phyloP scores from a whole-genome alignment of 345 rosid species.

The Ceriops decandra region DNA sequence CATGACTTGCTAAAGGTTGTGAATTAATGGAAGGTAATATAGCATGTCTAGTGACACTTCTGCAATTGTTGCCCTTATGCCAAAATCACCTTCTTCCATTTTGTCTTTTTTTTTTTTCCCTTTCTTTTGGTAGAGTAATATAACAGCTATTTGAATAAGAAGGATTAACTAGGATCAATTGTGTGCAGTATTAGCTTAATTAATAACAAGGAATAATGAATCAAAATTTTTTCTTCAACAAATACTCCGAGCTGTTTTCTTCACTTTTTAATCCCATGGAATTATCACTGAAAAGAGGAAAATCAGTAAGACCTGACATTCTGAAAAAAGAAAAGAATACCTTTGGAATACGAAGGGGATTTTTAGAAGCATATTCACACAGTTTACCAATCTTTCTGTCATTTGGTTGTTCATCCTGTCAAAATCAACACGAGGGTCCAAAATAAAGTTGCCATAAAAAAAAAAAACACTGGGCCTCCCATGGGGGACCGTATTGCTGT shows the following conservation, averaged over 20 bases:
- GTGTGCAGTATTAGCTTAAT: not conserved
- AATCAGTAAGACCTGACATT: not conserved
- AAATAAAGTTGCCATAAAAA: not conserved
- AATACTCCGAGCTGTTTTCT: not conserved
- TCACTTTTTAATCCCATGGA: not conserved
- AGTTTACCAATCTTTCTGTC: slow-evolving; percentile 46
- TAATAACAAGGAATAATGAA: not conserved
- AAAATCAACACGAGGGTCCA: slow-evolving; percentile 4
- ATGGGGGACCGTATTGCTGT: too few species aligned
- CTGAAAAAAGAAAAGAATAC: slow-evolving; percentile 14
- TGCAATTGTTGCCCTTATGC: not conserved
- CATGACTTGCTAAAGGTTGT: too few species aligned
- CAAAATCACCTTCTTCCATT: not conserved
- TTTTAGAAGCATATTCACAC: slow-evolving; percentile 65
- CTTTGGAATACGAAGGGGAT: slow-evolving; percentile 75
- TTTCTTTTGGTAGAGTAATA: not conserved
- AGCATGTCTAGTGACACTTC: not conserved
- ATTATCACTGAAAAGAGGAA: too few species aligned
- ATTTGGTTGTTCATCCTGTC: slow-evolving; percentile 45
- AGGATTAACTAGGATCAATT: not conserved
- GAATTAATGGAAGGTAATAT: too few species aligned
- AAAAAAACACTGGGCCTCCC: too few species aligned
- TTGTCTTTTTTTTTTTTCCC: too few species aligned
- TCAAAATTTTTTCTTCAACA: not conserved
- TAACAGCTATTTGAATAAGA: not conserved